A percentile compares a stretch with the other conserved stretches of the same genome.
phyloP scores from a whole-genome alignment of 169 alveolate genomes.

The Plasmodium coatneyi region DNA sequence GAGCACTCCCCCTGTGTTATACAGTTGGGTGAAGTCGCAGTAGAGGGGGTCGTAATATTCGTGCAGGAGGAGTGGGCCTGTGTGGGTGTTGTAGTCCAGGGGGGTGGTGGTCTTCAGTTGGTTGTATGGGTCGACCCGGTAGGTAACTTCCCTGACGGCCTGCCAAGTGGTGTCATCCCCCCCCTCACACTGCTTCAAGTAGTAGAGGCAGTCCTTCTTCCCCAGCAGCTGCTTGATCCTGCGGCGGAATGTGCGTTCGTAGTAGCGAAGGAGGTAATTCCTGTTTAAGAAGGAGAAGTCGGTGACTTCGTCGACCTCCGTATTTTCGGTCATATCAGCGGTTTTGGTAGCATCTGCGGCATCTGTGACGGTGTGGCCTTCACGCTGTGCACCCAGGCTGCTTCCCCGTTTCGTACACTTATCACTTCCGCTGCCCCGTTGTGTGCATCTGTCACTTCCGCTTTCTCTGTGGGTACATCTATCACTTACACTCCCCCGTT shows the following conservation, averaged over 20 bases:
- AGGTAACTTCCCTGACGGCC: no score
- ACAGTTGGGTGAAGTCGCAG: constrained; percentile 72
- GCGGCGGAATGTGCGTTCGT: not conserved
- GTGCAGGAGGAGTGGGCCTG: constrained; percentile 78
- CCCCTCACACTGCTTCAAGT: not conserved
- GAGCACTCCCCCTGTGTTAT: constrained; percentile 78
- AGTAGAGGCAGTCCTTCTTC: constrained; percentile 31
- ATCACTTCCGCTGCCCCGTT: no score
- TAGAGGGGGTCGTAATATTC: constrained; percentile 80
- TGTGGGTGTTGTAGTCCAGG: constrained; percentile 55
- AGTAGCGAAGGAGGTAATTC: constrained; percentile 9
- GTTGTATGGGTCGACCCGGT: constrained; percentile 11
- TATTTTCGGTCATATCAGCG: not conserved
- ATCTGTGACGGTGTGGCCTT: not conserved
- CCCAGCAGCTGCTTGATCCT: constrained; percentile 3
- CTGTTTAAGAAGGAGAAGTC: constrained; percentile 28
- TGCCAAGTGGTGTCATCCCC: not conserved
- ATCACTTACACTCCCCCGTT: not conserved
- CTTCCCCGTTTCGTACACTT: no score
- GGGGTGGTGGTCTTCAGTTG: constrained; percentile 23
- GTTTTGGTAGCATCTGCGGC: not conserved
- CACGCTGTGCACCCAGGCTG: no score
- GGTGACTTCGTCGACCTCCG: not conserved
- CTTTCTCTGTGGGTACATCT: not conserved
- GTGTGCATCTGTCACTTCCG: no score